These are phyloP conservation scores for Fulvia fulva DNA, from an alignment of 2,329 filamentous ascomycete genomes.

Conservation along the genomic window DNA sequence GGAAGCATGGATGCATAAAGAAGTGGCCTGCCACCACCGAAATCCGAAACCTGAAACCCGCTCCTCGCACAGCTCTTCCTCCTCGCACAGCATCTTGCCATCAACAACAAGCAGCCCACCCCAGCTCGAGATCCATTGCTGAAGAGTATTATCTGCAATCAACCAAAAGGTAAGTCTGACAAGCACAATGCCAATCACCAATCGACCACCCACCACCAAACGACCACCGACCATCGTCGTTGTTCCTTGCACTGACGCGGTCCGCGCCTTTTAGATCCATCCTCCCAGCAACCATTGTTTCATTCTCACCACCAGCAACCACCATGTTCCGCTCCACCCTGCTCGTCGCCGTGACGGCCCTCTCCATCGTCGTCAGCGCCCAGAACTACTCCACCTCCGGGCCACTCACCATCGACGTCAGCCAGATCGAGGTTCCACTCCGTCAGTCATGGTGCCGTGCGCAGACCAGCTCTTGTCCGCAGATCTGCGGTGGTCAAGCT, in stretches of 20 bases:
- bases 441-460: conserved; percentile 54
- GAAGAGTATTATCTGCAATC: conserved; percentile 2
- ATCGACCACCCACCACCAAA: too few species aligned
- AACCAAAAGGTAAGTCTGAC: conserved; percentile 3
- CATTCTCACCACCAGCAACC: conserved; percentile 20
- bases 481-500: conserved; percentile 52
- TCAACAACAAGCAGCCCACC: conserved; percentile 2
- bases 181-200: neutral
- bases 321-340: conserved; percentile 49
- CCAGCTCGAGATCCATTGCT: conserved; percentile 2
- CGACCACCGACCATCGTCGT: neutral
- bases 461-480: conserved; percentile 57
- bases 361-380: conserved; percentile 44
- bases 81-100: conserved; percentile 1
- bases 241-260: conserved; percentile 3
- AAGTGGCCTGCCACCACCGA: neutral
- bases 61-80: neutral
- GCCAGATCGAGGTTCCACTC: conserved; percentile 34
- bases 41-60: too few species aligned
- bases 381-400: conserved; percentile 39
- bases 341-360: conserved; percentile 45
- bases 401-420: conserved; percentile 42
- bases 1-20: neutral
- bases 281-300: conserved; percentile 3
- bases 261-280: conserved; percentile 3